Conservation (phyloP, 1,139 yeast genomes). For the Protomyces gravidus region DNA sequence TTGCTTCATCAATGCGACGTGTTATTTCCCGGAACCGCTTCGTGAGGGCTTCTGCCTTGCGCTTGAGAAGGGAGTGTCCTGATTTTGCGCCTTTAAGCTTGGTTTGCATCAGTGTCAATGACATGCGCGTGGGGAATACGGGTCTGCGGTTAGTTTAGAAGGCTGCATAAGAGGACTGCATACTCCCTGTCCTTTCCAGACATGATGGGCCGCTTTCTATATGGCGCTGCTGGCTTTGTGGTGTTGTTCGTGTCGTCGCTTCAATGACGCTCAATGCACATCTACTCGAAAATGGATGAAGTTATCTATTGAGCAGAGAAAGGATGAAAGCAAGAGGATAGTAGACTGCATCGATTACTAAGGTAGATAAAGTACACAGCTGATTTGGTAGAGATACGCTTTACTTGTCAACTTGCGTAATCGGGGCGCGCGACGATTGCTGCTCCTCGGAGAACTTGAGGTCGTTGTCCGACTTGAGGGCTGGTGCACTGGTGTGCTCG, state of each 20-base stretch:
- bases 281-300: too few relatives aligned
- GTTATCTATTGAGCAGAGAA: too few relatives aligned
- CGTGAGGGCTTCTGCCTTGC: slow-evolving; percentile 95
- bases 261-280: too few relatives aligned
- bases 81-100: slow-evolving; percentile 96
- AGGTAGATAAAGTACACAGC: background rate
- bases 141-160: slow-evolving; percentile 3
- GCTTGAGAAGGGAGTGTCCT: slow-evolving; percentile 86
- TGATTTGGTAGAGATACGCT: background rate
- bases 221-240: too few relatives aligned
- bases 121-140: slow-evolving; percentile 27
- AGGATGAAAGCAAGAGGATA: too few relatives aligned
- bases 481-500: slow-evolving; percentile 21
- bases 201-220: background rate
- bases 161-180: background rate
- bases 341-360: background rate
- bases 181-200: slow-evolving; percentile 27
- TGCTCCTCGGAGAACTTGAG: slow-evolving; percentile 24
- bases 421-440: slow-evolving; percentile 24
- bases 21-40: slow-evolving; percentile 95
- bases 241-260: too few relatives aligned
- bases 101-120: slow-evolving; percentile 81
- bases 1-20: slow-evolving; percentile 87
- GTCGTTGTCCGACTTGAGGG: slow-evolving; percentile 18
- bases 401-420: slow-evolving; percentile 14